Evolutionary conservation across 2,329 filamentous ascomycete species (phyloP).

Genomic region (Hymenoscyphus albidus): DNA sequence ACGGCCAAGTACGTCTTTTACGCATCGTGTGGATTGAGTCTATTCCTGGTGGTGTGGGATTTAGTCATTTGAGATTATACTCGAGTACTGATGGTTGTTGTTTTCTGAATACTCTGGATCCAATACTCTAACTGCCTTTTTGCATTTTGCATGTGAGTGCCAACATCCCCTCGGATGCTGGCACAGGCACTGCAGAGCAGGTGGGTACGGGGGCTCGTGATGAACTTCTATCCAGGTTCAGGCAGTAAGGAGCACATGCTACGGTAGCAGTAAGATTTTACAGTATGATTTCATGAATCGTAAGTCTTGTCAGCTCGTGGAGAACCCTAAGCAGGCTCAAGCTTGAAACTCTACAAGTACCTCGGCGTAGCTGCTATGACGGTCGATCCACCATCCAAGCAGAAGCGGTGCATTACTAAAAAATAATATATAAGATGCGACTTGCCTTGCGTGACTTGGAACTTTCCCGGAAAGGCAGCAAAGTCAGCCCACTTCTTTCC

Average conservation of each 20-base stretch:
- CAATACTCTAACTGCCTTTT: neutral
- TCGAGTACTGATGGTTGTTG: neutral
- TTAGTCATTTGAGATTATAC: slow-evolving; percentile 49
- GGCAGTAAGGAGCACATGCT: neutral
- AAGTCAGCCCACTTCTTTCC: slow-evolving; percentile 1
- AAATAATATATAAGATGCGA: neutral
- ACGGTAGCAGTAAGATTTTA: no score
- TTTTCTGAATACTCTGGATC: neutral
- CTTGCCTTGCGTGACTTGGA: neutral
- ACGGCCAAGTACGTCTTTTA: slow-evolving; percentile 76
- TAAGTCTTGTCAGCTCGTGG: neutral
- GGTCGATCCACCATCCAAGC: neutral
- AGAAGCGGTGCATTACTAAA: slow-evolving; percentile 1
- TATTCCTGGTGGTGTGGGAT: slow-evolving; percentile 75
- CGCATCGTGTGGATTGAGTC: slow-evolving; percentile 70
- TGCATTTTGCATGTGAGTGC: slow-evolving; percentile 5
- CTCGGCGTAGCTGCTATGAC: neutral
- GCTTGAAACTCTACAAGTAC: neutral
- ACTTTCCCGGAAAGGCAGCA: neutral
- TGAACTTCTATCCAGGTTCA: neutral
- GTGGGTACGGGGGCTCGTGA: slow-evolving; percentile 3
- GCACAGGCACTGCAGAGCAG: slow-evolving; percentile 2
- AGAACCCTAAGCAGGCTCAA: neutral
- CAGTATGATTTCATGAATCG: neutral
- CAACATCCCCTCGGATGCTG: neutral